Percentiles rank a stretch among this genome's conserved stretches.
phyloP scores from a whole-genome alignment of 306 rosid genomes.

The Quercus mongolica region DNA sequence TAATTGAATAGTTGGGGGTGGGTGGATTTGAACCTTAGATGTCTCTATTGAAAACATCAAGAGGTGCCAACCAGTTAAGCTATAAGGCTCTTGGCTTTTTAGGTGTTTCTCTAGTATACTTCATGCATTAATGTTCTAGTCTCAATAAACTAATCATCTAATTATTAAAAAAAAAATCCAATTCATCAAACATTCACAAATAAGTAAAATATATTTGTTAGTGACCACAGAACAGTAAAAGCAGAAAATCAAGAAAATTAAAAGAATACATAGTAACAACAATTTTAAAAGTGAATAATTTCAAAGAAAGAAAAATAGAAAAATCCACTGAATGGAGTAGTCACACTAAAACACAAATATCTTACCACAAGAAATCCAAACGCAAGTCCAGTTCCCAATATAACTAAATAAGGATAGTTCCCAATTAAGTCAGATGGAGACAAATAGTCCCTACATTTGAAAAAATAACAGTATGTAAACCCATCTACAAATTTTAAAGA shows the following conservation, averaged over 20 bases:
- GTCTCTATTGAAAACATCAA: too few relatives aligned
- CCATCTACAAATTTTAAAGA: slow-evolving; percentile 7
- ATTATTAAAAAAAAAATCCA: too few relatives aligned
- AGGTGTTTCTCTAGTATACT: too few relatives aligned
- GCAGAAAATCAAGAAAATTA: not conserved
- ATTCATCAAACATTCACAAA: too few relatives aligned
- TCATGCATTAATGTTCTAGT: too few relatives aligned
- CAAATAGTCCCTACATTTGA: slow-evolving; percentile 69
- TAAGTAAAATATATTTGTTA: not conserved
- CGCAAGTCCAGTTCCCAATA: slow-evolving; percentile 84
- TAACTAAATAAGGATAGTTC: slow-evolving; percentile 74
- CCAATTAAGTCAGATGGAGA: slow-evolving; percentile 73
- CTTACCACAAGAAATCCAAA: slow-evolving; percentile 92
- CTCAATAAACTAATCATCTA: too few relatives aligned
- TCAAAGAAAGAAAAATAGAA: not conserved
- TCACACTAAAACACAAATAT: slow-evolving; percentile 11
- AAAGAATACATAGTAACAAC: not conserved
- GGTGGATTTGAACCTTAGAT: too few relatives aligned
- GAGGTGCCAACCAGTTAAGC: too few relatives aligned
- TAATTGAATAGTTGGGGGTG: too few relatives aligned
- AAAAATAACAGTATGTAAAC: not conserved
- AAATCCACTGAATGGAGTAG: not conserved
- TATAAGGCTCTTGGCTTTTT: too few relatives aligned
- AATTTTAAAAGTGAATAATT: not conserved
- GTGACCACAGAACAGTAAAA: not conserved